A percentile compares a stretch with the other conserved stretches of the same genome.
Evolutionary conservation across 2,329 filamentous ascomycete species (phyloP).

Genomic region (Sporothrix inflata): DNA sequence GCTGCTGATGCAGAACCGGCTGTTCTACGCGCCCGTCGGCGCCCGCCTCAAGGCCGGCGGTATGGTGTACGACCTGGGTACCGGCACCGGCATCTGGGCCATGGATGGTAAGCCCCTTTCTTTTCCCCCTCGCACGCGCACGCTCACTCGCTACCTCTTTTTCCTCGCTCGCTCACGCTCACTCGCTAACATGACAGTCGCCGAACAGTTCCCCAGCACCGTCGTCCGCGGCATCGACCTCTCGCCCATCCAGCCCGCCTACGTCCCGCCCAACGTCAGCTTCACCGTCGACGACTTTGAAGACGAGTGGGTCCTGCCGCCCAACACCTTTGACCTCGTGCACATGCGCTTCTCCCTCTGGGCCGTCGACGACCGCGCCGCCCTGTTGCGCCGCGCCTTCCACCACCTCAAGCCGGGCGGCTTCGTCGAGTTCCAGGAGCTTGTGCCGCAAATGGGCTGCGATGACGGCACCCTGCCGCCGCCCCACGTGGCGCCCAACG

Average conservation of each 20-base stretch:
- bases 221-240: constrained; percentile 54
- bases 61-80: constrained; percentile 54
- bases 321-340: constrained; percentile 53
- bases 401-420: constrained; percentile 56
- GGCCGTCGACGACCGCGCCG: constrained; percentile 48
- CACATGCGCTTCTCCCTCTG: constrained; percentile 53
- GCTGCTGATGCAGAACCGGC: constrained; percentile 43
- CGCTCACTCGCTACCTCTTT: neutral
- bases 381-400: constrained; percentile 49
- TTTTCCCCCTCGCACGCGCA: neutral
- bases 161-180: neutral
- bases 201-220: constrained; percentile 50
- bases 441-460: constrained; percentile 47
- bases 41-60: constrained; percentile 45
- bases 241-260: constrained; percentile 57
- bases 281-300: constrained; percentile 59
- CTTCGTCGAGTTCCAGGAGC: constrained; percentile 55
- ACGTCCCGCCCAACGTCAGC: constrained; percentile 55
- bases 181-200: constrained; percentile 44
- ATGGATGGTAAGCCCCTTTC: constrained; percentile 41
- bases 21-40: constrained; percentile 52
- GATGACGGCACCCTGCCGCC: constrained; percentile 49
- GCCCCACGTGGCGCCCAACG: constrained; percentile 45
- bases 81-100: constrained; percentile 56
- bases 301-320: constrained; percentile 53